phyloP scores from a whole-genome alignment of 441 rosid species.

The Erodium chrysanthum region DNA sequence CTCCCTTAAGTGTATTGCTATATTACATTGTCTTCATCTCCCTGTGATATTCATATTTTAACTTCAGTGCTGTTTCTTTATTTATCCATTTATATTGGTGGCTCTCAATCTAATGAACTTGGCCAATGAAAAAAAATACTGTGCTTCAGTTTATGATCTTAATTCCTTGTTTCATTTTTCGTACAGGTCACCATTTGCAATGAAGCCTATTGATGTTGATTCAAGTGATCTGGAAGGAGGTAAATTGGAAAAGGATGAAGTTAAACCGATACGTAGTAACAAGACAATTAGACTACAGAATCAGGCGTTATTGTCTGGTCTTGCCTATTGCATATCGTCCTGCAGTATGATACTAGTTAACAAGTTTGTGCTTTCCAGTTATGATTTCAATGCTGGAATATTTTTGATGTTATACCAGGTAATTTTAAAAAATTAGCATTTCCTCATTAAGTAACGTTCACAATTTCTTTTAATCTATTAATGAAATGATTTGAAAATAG shows the following conservation, averaged over 20 bases:
- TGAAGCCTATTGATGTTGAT: constrained; percentile 52
- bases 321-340: constrained; percentile 87
- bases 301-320: constrained; percentile 75
- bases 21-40: not conserved
- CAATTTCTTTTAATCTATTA: not conserved
- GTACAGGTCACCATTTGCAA: constrained; percentile 38
- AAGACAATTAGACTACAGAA: constrained; percentile 44
- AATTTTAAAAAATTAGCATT: constrained; percentile 16
- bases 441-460: constrained; percentile 6
- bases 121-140: not conserved
- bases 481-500: not conserved
- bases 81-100: not conserved
- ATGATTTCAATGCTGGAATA: constrained; percentile 90
- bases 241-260: constrained; percentile 48
- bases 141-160: not conserved
- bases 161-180: constrained; percentile 9
- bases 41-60: not conserved
- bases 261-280: constrained; percentile 34
- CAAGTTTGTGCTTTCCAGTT: constrained; percentile 89
- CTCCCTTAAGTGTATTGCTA: not conserved
- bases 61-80: not conserved
- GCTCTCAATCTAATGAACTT: not conserved
- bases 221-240: constrained; percentile 78
- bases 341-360: constrained; percentile 95
- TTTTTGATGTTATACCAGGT: constrained; percentile 96